phyloP scores from a whole-genome alignment of 495 filamentous ascomycete genomes.

The Lichenothelia convexa region DNA sequence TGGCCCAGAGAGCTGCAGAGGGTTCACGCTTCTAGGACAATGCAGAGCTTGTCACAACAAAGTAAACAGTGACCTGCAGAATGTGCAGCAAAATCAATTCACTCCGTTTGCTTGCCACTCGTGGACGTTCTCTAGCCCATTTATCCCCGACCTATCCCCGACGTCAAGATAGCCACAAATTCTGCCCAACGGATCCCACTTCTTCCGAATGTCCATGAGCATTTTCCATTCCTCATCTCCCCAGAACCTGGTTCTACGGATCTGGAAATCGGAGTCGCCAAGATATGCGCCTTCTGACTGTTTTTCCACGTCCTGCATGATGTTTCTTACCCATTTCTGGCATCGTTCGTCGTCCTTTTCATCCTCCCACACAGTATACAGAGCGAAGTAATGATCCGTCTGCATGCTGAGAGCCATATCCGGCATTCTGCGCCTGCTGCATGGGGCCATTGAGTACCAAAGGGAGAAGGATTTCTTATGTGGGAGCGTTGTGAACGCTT shows the following conservation, averaged over 20 bases:
- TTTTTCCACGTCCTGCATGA: slow-evolving; percentile 22
- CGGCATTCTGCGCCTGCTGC: slow-evolving; percentile 18
- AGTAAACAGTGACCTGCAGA: too few relatives aligned
- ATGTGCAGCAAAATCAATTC: neutral
- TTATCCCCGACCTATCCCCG: slow-evolving; percentile 14
- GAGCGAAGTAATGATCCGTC: slow-evolving; percentile 34
- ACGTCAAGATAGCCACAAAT: slow-evolving; percentile 28
- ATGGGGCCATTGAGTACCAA: slow-evolving; percentile 32
- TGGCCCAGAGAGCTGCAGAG: too few relatives aligned
- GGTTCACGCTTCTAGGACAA: too few relatives aligned
- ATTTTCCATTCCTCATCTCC: slow-evolving; percentile 17
- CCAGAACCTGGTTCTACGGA: slow-evolving; percentile 28
- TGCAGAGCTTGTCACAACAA: too few relatives aligned
- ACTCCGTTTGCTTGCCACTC: slow-evolving; percentile 8
- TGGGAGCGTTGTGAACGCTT: slow-evolving; percentile 27
- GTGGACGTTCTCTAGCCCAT: slow-evolving; percentile 17
- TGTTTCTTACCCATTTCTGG: slow-evolving; percentile 22
- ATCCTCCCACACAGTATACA: slow-evolving; percentile 33
- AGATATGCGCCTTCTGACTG: slow-evolving; percentile 29
- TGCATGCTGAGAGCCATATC: slow-evolving; percentile 36
- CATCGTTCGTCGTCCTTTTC: slow-evolving; percentile 24
- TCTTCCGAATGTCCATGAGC: slow-evolving; percentile 22
- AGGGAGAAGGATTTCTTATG: slow-evolving; percentile 23
- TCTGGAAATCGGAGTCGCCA: slow-evolving; percentile 33
- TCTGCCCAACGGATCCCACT: slow-evolving; percentile 27